These are phyloP conservation scores for Ogataea hybrid DNA, from an alignment of 1,139 yeast genomes.

Conservation along the genomic window DNA sequence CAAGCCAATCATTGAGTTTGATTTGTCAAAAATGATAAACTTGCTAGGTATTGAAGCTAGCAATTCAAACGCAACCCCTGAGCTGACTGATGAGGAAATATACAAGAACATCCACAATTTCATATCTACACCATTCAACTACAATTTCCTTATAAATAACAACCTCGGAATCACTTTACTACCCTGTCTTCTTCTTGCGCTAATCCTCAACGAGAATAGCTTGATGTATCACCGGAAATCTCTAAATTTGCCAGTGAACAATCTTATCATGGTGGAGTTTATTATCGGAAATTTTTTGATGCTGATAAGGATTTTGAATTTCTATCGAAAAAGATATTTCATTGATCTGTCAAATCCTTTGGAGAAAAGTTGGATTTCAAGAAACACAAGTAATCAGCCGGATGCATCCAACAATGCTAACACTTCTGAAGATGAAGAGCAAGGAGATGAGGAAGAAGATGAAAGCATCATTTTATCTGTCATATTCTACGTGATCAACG, in stretches of 20 bases:
- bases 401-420: background rate
- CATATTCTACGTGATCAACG: constrained; percentile 26
- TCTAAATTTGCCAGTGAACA: constrained; percentile 26
- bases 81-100: constrained; percentile 14
- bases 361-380: constrained; percentile 5
- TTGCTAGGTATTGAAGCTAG: constrained; percentile 17
- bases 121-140: constrained; percentile 31
- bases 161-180: constrained; percentile 44
- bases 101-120: constrained; percentile 22
- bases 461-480: constrained; percentile 29
- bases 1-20: constrained; percentile 23
- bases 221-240: constrained; percentile 18
- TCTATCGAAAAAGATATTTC: constrained; percentile 21
- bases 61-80: constrained; percentile 1
- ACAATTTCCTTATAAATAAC: constrained; percentile 38
- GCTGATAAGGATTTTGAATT: constrained; percentile 23
- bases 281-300: constrained; percentile 27
- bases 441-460: constrained; percentile 20
- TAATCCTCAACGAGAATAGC: constrained; percentile 27
- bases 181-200: constrained; percentile 42
- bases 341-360: constrained; percentile 17
- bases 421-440: constrained; percentile 12
- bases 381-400: too few relatives aligned
- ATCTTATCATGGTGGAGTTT: constrained; percentile 23
- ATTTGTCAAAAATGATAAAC: constrained; percentile 15